Percentiles rank a stretch among this genome's conserved stretches.
These are phyloP conservation scores for Termitomyces sp. DNA, from an alignment of 768 basidiomycete species.

Conservation along the genomic window DNA sequence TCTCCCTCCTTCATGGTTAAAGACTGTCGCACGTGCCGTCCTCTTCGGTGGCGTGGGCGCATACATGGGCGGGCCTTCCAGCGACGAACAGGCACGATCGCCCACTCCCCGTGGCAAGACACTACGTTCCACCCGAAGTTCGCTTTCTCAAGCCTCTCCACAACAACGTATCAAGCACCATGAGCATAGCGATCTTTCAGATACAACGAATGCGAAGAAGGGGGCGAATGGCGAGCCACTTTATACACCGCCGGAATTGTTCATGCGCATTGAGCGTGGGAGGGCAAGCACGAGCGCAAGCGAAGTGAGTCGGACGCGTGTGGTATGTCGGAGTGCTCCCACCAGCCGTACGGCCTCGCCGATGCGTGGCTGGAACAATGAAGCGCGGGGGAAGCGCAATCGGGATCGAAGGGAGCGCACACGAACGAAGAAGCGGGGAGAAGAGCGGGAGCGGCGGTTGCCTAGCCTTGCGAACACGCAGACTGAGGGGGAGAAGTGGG, in stretches of 20 bases:
- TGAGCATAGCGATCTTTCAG: constrained; percentile 23
- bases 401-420: constrained; percentile 16
- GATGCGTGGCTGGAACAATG: constrained; percentile 20
- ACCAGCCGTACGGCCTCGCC: constrained; percentile 53
- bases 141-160: constrained; percentile 29
- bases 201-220: constrained; percentile 25
- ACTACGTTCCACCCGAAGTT: constrained; percentile 32
- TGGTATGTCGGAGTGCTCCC: constrained; percentile 68
- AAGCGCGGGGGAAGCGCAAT: constrained; percentile 18
- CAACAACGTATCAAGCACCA: constrained; percentile 11
- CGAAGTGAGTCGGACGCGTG: constrained; percentile 46
- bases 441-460: constrained; percentile 28
- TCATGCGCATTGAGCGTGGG: constrained; percentile 28
- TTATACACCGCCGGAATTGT: constrained; percentile 30
- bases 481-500: constrained; percentile 55
- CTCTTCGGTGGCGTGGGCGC: constrained; percentile 45
- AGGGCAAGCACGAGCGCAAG: constrained; percentile 28
- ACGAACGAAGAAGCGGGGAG: constrained; percentile 16
- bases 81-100: constrained; percentile 1
- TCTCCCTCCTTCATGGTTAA: constrained; percentile 65
- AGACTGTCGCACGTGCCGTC: constrained; percentile 61
- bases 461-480: constrained; percentile 59
- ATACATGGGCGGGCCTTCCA: constrained; percentile 35
- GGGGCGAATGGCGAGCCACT: neutral
- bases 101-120: constrained; percentile 7